Evolutionary conservation across 176 grass and related monocot species (phyloP), one percentile per base, ranked within the genome.

Genomic region (Carex littledalei): DNA sequence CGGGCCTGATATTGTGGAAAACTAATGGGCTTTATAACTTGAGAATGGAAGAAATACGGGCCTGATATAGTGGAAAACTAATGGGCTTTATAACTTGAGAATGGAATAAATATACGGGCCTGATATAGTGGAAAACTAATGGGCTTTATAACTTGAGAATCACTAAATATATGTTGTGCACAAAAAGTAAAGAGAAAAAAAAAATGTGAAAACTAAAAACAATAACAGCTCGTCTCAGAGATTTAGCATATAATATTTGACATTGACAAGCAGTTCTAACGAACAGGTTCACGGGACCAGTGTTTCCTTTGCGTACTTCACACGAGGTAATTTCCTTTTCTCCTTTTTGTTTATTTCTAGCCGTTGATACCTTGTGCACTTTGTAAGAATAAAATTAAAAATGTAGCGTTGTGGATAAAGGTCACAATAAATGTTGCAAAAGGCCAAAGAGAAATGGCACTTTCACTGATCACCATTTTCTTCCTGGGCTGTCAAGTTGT

Each of bases 321-420:
- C 13, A 16, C 37, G 3, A 35, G 34, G 34, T 35, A 35, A 35
- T 35, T 35, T 4, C 47, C 29, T 32, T 34, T 49, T 78, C 22
- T 63, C 5, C 18, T 31, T 41, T 47, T 29, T 29, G 0, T 29
- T 29, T 39, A 15, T 52, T 78, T 34, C 49, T 31, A 78, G 13
- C 74, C 74, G 52, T 78, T 78, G 74, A 56, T 55, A 31, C 22
- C 73, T 78, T 53, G 8, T 78, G 50, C 50, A 78, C 53, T 55
- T 78, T 53, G 47, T 50, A 7, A 56, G 74, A 78, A 78, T 78
- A 53, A 49, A 75, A 76, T 15, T 26, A 66, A 20, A 29, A 71
- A 16, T 31, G 47, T 55, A 77, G 49, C 12, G 22, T 59, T 63
- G 5, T 81, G 79, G 56, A 81, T 81, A 63, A 63, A 61, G 57